Evolutionary conservation across 2,329 filamentous ascomycete genomes (phyloP).

Genomic region (Colletotrichum viniferum): DNA sequence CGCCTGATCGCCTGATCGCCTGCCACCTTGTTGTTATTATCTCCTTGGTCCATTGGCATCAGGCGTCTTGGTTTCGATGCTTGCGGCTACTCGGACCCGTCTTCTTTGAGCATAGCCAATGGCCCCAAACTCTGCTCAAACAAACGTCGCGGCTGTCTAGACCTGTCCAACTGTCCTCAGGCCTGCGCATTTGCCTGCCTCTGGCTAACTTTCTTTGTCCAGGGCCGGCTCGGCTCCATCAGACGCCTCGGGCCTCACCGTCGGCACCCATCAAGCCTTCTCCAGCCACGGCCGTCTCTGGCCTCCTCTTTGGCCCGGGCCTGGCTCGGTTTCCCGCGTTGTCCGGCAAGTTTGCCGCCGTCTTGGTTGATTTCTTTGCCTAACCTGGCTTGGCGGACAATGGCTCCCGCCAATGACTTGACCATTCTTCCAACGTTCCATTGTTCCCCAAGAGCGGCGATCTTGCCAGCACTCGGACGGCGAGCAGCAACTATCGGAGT

Average conservation of each 20-base stretch:
- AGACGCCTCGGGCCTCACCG: not conserved
- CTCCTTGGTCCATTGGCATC: not conserved
- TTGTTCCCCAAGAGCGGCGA: not conserved
- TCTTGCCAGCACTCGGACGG: not conserved
- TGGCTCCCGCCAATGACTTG: not conserved
- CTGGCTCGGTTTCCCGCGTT: not conserved
- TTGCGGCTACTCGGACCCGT: not conserved
- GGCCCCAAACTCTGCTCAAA: not conserved
- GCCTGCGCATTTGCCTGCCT: not conserved
- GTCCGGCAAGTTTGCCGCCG: not conserved
- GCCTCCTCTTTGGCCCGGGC: not conserved
- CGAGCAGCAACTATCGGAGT: not conserved
- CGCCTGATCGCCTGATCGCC: slow-evolving; percentile 1
- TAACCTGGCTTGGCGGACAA: not conserved
- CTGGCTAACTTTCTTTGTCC: not conserved
- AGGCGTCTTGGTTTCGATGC: not conserved
- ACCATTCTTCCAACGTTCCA: not conserved
- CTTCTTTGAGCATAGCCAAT: not conserved
- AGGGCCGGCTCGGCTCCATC: not conserved
- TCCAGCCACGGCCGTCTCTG: not conserved
- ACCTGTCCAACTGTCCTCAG: not conserved
- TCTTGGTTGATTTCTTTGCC: not conserved
- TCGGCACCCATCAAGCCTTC: not conserved
- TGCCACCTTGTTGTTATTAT: not conserved
- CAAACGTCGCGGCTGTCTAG: not conserved